A percentile compares a stretch with the other conserved stretches of the same genome.
Evolutionary conservation across 2,329 filamentous ascomycete species (phyloP).

Genomic region (Acrocalymma vagum): DNA sequence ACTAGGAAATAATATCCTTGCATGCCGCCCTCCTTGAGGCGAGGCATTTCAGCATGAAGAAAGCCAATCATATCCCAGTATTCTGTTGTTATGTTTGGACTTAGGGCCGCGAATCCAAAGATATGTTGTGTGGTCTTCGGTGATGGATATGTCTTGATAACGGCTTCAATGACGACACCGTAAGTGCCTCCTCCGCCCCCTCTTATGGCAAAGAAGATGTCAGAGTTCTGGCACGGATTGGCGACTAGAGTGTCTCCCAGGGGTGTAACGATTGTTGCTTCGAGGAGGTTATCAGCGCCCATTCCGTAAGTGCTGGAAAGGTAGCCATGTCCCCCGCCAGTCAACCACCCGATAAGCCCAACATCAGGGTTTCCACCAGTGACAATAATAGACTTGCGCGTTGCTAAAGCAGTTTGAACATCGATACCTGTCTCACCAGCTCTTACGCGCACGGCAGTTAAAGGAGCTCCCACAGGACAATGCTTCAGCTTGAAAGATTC

Average conservation of each 20-base stretch:
- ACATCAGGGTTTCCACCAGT: conserved; percentile 40
- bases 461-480: conserved; percentile 13
- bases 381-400: conserved; percentile 22
- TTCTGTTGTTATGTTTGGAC: conserved; percentile 11
- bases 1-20: conserved; percentile 36
- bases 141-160: conserved; percentile 30
- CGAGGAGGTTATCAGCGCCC: conserved; percentile 46
- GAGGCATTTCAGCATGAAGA: conserved; percentile 30
- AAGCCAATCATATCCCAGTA: conserved; percentile 30
- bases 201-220: conserved; percentile 52
- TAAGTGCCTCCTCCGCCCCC: conserved; percentile 54
- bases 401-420: conserved; percentile 22
- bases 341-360: conserved; percentile 50
- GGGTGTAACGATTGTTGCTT: conserved; percentile 45
- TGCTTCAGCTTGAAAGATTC: conserved; percentile 23
- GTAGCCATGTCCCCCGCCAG: conserved; percentile 49
- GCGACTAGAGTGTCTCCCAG: conserved; percentile 18
- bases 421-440: conserved; percentile 30
- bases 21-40: conserved; percentile 35
- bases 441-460: conserved; percentile 24
- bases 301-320: conserved; percentile 49
- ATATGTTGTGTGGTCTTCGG: conserved; percentile 33
- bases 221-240: conserved; percentile 32
- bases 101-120: conserved; percentile 20
- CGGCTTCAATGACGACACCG: conserved; percentile 43